These are phyloP conservation scores for Sequoiadendron giganteum DNA, from an alignment of 75 land plant species.

Conservation along the genomic window DNA sequence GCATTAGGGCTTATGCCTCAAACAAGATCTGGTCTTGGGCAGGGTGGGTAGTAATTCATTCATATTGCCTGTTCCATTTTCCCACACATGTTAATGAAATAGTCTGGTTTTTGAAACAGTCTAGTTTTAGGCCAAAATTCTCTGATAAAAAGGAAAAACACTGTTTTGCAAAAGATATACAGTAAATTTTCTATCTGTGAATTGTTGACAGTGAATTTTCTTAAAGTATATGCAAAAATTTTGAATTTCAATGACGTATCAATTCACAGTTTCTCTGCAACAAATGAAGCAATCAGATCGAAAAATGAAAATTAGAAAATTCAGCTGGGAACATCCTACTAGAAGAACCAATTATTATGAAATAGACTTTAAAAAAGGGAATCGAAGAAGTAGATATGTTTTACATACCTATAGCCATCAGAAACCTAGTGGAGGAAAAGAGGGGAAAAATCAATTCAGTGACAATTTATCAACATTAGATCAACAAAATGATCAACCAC, in stretches of 20 bases:
- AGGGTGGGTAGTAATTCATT: slow-evolving; percentile 55
- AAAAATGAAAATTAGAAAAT: no score
- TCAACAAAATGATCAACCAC: no score
- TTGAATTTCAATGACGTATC: not conserved
- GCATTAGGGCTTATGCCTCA: slow-evolving; percentile 59
- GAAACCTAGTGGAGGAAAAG: no score
- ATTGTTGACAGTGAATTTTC: no score
- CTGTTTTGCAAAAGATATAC: not conserved
- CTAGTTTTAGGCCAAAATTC: not conserved
- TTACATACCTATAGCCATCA: no score
- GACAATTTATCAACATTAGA: no score
- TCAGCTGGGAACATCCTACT: not conserved
- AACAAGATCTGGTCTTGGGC: slow-evolving; percentile 60
- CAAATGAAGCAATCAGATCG: not conserved
- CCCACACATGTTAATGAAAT: not conserved
- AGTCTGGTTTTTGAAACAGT: not conserved
- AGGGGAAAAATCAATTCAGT: no score
- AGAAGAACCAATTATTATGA: not conserved
- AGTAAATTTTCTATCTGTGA: no score
- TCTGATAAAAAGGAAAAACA: not conserved
- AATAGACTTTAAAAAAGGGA: not conserved
- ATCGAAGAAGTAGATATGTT: not conserved
- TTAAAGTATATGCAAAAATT: no score
- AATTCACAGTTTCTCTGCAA: not conserved
- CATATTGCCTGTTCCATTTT: no score